Evolutionary conservation across 192 early-diverging fungal species (phyloP), one percentile per base, ranked within the genome.

Genomic region (Coemansia sp.): DNA sequence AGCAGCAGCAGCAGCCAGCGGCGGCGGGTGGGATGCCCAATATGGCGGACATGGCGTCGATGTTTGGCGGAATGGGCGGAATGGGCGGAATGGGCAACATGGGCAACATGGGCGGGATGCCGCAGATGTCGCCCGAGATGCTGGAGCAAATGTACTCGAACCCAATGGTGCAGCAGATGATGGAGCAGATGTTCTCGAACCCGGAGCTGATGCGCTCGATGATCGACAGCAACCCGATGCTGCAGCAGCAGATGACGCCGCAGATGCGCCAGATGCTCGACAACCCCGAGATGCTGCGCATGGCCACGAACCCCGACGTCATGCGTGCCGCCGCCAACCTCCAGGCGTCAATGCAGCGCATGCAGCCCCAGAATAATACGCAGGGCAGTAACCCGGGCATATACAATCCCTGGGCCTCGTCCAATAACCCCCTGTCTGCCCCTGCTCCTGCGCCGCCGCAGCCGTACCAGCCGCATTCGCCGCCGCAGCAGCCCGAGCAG

Each of bases 181-280:
- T 97, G 86, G 81, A 88, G 22, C 84, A 83, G 54, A 70, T 95
- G 61, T 73, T 93, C 31, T 81, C 85, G 45, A 96, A 97, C 65
- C 95, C 96, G 5, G 84, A 89, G 50, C 82, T 96, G 22, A 56
- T 98, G 56, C 92, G 95, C 28, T 81, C 81, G 51, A 89, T 97
- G 84, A 86, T 92, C 31, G 83, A 87, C 2, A 83, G 81, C 65
- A 95, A 95, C 69, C 94, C 96, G 24, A 83, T 87, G 56, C 58
- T 95, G 38, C 83, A 88, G 28, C 65, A 75, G 46, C 89, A 73
- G 49, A 69, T 95, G 79, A 92, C 88, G 25, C 93, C 94, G 27
- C 83, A 95, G 77, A 82, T 95, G 71, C 89, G 94, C 54, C 71
- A 85, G 70, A 90, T 92, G 85, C 85, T 97, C 72, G 84, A 84